Evolutionary conservation across 345 rosid genomes (phyloP), one percentile per base, ranked within the genome.

Genomic region (Crucihimalaya himalaica): DNA sequence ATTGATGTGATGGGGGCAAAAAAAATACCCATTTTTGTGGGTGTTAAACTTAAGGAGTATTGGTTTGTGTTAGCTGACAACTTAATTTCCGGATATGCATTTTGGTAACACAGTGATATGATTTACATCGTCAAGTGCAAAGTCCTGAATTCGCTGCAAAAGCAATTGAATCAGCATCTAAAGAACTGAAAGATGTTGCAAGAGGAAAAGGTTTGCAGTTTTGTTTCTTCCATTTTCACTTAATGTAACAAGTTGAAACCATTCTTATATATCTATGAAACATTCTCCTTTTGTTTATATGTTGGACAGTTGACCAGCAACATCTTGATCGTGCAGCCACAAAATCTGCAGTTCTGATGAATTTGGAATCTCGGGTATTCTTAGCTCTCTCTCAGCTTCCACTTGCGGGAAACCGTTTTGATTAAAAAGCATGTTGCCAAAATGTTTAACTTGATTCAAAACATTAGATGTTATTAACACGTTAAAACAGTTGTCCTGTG

Each of bases 311-410:
- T 75, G 66, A 73, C 65, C 70, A 59, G 77, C 45, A 43, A 46
- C 77, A 85, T 80, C 83, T 89, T 42, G 78, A 80, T 54, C 93
- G 89, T 8, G 89, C 91, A 77, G 73, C 96, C 56, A 87, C 91
- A 64, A 88, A 83, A 83, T 86, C 96, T 55, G 91, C 93, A 23
- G 89, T 87, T 31, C 74, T 89, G 29, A 84, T 87, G 90, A 87
- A 88, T 74, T 81, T 89, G 54, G 96, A 89, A 79, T 87, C 91
- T 71, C 85, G 88, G 80, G 93, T 89, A 87, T 47, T 34, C 57
- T 48, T 54, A 60, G n/a, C n/a, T 62, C 59, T 35, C 59, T 10
- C 1, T 37, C 72, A 13, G 43, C 3, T 27, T 62, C 52, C 18
- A 21, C 46, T 47, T n/a, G 18, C 10, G 23, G 7, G 2, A 31